These are phyloP conservation scores for Halophytophthora polymorphica DNA, from an alignment of 352 stramenopile species.

Conservation along the genomic window DNA sequence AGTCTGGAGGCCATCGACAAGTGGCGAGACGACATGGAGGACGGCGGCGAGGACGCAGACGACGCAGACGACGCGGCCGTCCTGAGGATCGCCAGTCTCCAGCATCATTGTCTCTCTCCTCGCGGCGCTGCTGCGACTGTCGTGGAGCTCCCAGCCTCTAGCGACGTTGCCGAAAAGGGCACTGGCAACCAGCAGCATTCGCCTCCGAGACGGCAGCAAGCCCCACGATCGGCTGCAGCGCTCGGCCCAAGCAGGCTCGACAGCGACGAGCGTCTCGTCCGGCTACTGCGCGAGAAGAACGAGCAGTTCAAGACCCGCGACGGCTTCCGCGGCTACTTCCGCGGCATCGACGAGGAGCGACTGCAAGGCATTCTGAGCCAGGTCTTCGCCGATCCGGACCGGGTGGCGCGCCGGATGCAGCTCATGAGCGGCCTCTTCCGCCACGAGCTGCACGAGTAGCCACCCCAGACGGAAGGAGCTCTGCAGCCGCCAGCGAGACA, in stretches of 20 bases:
- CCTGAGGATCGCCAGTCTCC: constrained; percentile 20
- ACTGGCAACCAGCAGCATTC: constrained; percentile 18
- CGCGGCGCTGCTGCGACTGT: neutral
- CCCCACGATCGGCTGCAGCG: constrained; percentile 1
- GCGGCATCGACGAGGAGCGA: constrained; percentile 46
- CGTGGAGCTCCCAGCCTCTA: neutral
- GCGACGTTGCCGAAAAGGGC: neutral
- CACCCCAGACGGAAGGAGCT: constrained; percentile 3
- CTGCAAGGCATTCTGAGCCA: constrained; percentile 45
- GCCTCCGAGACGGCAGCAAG: constrained; percentile 6
- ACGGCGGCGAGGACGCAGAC: constrained; percentile 22
- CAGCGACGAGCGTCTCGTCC: constrained; percentile 44
- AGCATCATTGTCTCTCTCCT: constrained; percentile 28
- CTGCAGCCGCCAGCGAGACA: constrained; percentile 4
- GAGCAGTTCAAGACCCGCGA: constrained; percentile 69
- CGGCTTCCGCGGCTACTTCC: constrained; percentile 65
- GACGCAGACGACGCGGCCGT: constrained; percentile 20
- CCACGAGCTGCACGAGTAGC: constrained; percentile 17
- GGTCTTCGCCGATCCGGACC: constrained; percentile 50
- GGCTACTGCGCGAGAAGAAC: constrained; percentile 51
- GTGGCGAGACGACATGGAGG: constrained; percentile 70
- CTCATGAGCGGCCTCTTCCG: constrained; percentile 64
- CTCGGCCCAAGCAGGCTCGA: constrained; percentile 41
- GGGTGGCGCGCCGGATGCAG: constrained; percentile 58
- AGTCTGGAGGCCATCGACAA: constrained; percentile 72